Evolutionary conservation across 1,139 yeast species (phyloP), one percentile per base, ranked within the genome.

Genomic region (Candida neerlandica): DNA sequence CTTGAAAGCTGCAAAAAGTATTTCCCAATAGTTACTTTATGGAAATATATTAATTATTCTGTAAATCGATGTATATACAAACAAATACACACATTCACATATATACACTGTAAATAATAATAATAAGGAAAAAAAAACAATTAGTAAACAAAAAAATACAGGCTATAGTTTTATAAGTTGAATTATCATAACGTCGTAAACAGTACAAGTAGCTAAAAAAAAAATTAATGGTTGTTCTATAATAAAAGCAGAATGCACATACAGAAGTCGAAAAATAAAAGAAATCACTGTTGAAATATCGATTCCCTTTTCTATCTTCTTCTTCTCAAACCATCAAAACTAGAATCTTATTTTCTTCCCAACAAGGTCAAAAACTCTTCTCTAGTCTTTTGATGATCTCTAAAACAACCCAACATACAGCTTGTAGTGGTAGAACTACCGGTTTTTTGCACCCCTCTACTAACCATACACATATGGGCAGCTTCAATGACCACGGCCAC

Each of bases 401-500:
- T 81, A 76, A 94, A 92, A 58, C 96, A 86, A 12, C 99, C 99
- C 62, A 94, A 79, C 98, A 94, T 91, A 65, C 98, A 92, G 63
- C 97, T 89, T 27, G 99, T 95, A 42, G 94, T 85, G 2, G 99
- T 94, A 26, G 89, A 81, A 18, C 96, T 87, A 1, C 98, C 97
- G 0, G 96, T 84, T 70, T 94, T 95, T 67, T 94, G 97, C 21
- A 94, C 91, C 45, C 99, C 99, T 64, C 99, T 82, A 68, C 96
- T 90, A 30, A 92, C 98, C 99, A 94, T 94, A 69, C 99, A 94
- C 99, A 95, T 94, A 66, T 94, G 99, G 9, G 95, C 84, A 26
- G 98, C 98, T 69, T 94, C 99, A 63, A 94, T 91, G 21, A 94
- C 97, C 38, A 94, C 99, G 0, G 98, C 99, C 12, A 94, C 99